Percentiles rank a stretch among this genome's conserved stretches.
Conservation (phyloP, 2,329 filamentous ascomycete species). For the Mariannaea sp. region DNA sequence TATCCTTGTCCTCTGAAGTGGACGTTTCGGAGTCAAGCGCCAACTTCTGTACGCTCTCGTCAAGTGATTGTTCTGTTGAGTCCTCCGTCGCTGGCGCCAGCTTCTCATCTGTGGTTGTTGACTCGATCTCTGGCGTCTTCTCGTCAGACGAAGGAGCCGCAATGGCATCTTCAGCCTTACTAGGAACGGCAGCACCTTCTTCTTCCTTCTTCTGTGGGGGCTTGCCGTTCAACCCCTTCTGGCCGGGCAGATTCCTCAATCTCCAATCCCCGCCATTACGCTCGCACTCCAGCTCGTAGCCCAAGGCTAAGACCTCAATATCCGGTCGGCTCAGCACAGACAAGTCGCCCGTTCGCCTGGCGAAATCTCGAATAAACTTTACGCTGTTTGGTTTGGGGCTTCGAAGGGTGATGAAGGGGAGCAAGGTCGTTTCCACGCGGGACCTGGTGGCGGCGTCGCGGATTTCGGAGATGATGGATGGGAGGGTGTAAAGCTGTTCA, state of each 20-base stretch:
- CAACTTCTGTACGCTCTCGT: conserved; percentile 33
- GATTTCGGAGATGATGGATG: conserved; percentile 86
- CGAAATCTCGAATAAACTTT: conserved; percentile 81
- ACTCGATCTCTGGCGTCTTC: conserved; percentile 15
- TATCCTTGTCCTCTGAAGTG: conserved; percentile 12
- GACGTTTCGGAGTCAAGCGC: conserved; percentile 24
- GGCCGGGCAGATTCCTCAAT: conserved; percentile 75
- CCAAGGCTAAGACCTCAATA: conserved; percentile 84
- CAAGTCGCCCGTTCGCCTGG: conserved; percentile 85
- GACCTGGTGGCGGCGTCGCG: conserved; percentile 79
- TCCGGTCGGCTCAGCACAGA: conserved; percentile 87
- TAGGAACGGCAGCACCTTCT: conserved; percentile 3
- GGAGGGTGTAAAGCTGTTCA: conserved; percentile 79
- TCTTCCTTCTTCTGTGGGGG: conserved; percentile 44
- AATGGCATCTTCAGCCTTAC: conserved; percentile 5
- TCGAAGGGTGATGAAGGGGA: conserved; percentile 82
- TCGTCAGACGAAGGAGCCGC: conserved; percentile 9
- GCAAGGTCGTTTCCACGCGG: conserved; percentile 80
- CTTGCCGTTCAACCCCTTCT: conserved; percentile 76
- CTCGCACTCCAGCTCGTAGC: conserved; percentile 94
- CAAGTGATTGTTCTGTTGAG: conserved; percentile 12
- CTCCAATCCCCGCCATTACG: conserved; percentile 89
- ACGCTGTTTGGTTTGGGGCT: conserved; percentile 77
- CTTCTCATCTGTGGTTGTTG: conserved; percentile 16
- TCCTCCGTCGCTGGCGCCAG: conserved; percentile 11